Percentiles rank a stretch among this genome's conserved stretches.
Evolutionary conservation across 129 eudicot genomes (phyloP).

Genomic region (Glebionis coronaria): DNA sequence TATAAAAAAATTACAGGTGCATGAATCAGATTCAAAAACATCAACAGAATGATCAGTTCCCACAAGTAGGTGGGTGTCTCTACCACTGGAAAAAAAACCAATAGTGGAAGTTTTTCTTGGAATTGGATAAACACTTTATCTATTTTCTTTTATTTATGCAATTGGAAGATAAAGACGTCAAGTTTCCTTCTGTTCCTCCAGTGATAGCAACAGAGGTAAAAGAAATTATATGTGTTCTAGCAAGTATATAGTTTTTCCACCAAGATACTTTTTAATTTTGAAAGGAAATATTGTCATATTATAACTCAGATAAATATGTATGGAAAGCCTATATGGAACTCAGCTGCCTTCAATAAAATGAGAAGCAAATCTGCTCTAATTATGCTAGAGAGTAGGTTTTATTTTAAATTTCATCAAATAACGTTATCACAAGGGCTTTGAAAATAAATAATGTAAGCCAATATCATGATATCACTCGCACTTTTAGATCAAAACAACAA

Average conservation of each 20-base stretch:
- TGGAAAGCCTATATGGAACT: conserved; percentile 34
- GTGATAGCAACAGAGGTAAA: conserved; percentile 43
- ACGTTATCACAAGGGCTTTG: too few relatives aligned
- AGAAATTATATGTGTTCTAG: conserved; percentile 2
- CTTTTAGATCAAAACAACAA: too few relatives aligned
- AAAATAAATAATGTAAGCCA: too few relatives aligned
- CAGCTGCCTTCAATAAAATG: conserved; percentile 29
- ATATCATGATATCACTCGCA: too few relatives aligned
- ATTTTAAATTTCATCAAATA: too few relatives aligned
- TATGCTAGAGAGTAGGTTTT: conserved; percentile 42
- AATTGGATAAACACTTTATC: not conserved
- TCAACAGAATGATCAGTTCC: too few relatives aligned
- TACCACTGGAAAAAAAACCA: too few relatives aligned
- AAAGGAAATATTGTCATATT: not conserved
- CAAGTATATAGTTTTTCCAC: conserved; percentile 1
- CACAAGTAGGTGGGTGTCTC: too few relatives aligned
- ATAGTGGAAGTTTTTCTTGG: too few relatives aligned
- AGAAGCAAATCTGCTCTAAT: conserved; percentile 81
- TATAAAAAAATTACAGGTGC: too few relatives aligned
- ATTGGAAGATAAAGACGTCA: conserved; percentile 45
- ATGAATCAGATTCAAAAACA: too few relatives aligned
- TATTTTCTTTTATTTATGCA: conserved; percentile 28
- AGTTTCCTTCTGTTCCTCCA: conserved; percentile 38
- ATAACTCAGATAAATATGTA: conserved; percentile 38
- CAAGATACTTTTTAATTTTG: not conserved